phyloP scores from a whole-genome alignment of 2,329 filamentous ascomycete species.

The Talaromyces piceae region DNA sequence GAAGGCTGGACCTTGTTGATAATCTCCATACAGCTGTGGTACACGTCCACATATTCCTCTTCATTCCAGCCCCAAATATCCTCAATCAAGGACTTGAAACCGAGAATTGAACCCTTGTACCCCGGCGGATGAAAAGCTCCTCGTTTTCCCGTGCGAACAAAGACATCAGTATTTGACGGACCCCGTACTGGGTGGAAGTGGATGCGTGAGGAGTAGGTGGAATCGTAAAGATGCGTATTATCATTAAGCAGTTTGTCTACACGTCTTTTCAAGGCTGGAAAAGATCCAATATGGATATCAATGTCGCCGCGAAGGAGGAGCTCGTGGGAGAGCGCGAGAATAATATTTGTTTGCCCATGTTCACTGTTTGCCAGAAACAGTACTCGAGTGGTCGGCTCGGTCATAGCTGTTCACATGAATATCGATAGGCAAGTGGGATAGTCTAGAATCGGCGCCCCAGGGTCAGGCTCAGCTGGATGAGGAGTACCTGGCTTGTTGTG shows the following conservation, averaged over 20 bases:
- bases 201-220: constrained; percentile 13
- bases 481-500: not conserved
- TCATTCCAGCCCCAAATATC: constrained; percentile 31
- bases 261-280: constrained; percentile 27
- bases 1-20: constrained; percentile 32
- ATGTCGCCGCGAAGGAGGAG: constrained; percentile 30
- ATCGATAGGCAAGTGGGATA: not conserved
- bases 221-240: not conserved
- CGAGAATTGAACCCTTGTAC: constrained; percentile 28
- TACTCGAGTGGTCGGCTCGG: not conserved
- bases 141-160: constrained; percentile 21
- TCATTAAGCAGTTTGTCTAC: constrained; percentile 18
- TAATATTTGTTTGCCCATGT: constrained; percentile 42
- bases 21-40: constrained; percentile 32
- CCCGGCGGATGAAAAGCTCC: constrained; percentile 26
- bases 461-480: not conserved
- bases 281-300: constrained; percentile 42
- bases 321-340: constrained; percentile 38
- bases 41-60: constrained; percentile 36
- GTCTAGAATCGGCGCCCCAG: not conserved
- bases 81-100: constrained; percentile 21
- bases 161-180: constrained; percentile 26
- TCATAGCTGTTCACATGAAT: not conserved
- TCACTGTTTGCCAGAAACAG: constrained; percentile 40
- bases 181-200: constrained; percentile 31